Evolutionary conservation across 352 stramenopile species (phyloP), one percentile per base, ranked within the genome.

Genomic region (Phytophthora boehmeriae): DNA sequence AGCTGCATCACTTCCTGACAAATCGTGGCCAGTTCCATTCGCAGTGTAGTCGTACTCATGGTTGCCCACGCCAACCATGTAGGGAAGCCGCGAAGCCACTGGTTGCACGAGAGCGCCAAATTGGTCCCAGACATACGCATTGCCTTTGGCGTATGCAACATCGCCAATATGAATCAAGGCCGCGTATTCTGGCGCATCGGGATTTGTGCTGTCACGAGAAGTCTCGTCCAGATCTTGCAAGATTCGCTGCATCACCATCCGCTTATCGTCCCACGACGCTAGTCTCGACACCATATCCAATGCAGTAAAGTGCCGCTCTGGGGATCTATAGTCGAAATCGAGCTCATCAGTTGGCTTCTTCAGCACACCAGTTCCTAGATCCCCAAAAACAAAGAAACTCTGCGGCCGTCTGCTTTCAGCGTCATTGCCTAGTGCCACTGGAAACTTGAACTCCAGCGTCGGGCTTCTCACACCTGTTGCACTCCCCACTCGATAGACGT

Each of bases 141-240:
- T 59, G 16, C 78, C 77, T 44, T 68, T 77, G 9, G 88, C 87
- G 54, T 96, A 96, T 45, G 78, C 71, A 20, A 93, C 54, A 46
- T 96, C 89, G 8, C 89, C 89, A 36, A 96, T 70, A 41, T 96
- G 86, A 66, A 96, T 78, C 30, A 95, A 66, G 1, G 58, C 83
- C 25, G 62, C 68, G 39, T 89, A 78, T 30, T 89, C 74, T 39
- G 66, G 69, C 23, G 80, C 74, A 8, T 57, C 34, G 41, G 48
- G 1, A 36, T 36, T 8, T 51, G 45, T 38, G 13, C 48, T 38
- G 17, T 56, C 50, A 23, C 41, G 43, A 32, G 20, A 48, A 25
- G 48, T 14, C 13, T 66, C 62, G 13, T 69, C 38, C 1, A 75
- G 48, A 25, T 75, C 70, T n/a, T 64, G 48, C 38, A 41, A 42